These are phyloP conservation scores for Asterochloris erici DNA, from an alignment of 139 green algal species.

Conservation along the genomic window DNA sequence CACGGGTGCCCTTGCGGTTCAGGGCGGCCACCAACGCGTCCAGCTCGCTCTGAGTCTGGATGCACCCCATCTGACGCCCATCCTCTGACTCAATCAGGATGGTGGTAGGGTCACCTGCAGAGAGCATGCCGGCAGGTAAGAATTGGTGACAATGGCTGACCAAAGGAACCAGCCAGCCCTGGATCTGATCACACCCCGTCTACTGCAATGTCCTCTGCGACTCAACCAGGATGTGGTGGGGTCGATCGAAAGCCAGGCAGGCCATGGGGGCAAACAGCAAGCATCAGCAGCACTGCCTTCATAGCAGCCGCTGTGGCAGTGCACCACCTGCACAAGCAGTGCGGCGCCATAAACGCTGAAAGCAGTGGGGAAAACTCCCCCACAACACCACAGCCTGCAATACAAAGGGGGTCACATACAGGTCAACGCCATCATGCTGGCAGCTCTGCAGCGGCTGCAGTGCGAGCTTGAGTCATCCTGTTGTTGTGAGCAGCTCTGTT, in stretches of 20 bases:
- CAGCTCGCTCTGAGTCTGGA: slow-evolving; percentile 39
- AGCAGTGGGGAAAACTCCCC: no score
- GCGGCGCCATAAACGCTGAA: no score
- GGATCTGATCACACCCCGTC: neutral
- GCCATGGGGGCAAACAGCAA: neutral
- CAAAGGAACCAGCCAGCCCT: neutral
- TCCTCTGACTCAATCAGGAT: slow-evolving; percentile 37
- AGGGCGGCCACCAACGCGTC: slow-evolving; percentile 37
- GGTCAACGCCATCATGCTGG: no score
- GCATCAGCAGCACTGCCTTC: neutral
- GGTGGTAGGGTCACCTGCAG: slow-evolving; percentile 26
- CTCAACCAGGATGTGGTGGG: no score
- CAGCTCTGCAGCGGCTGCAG: no score
- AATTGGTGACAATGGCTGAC: neutral
- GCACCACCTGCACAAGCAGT: no score
- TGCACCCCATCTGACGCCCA: slow-evolving; percentile 13
- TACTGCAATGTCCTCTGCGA: neutral
- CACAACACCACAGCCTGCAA: no score
- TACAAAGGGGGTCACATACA: no score
- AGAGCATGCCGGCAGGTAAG: neutral
- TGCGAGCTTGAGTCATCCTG: no score
- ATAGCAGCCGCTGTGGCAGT: no score
- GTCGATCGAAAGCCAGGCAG: neutral
- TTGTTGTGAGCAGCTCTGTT: no score
- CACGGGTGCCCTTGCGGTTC: slow-evolving; percentile 45